phyloP scores from a whole-genome alignment of 2,329 filamentous ascomycete species.

The Fusarium sp. region DNA sequence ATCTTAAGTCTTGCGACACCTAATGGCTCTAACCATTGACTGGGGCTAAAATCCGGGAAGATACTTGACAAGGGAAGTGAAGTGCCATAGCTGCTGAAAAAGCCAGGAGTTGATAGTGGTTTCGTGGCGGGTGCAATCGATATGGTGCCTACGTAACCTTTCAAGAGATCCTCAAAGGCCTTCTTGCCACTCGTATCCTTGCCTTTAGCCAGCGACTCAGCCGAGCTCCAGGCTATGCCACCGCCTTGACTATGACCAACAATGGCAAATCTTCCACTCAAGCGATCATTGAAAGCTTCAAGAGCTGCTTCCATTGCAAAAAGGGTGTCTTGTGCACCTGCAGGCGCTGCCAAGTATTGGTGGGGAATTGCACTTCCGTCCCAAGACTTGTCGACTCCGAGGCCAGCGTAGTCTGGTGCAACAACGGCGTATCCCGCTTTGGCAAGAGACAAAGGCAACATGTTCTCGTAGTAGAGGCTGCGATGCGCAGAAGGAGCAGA shows the following conservation, averaged over 20 bases:
- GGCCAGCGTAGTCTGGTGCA: conserved; percentile 62
- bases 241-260: conserved; percentile 65
- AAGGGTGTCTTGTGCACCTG: conserved; percentile 60
- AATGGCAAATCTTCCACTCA: conserved; percentile 59
- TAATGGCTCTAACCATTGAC: conserved; percentile 32
- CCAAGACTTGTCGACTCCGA: conserved; percentile 57
- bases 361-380: conserved; percentile 57
- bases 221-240: conserved; percentile 57
- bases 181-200: conserved; percentile 11
- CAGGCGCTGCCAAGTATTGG: conserved; percentile 57
- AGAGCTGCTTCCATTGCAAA: conserved; percentile 60
- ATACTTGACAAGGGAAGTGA: neutral
- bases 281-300: conserved; percentile 55
- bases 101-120: neutral
- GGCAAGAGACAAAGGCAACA: conserved; percentile 56
- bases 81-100: conserved; percentile 12
- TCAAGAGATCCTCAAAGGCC: conserved; percentile 5
- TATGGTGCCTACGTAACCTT: conserved; percentile 32
- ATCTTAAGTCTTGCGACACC: conserved; percentile 23
- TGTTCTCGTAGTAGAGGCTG: conserved; percentile 58
- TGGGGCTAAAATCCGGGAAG: conserved; percentile 30
- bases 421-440: conserved; percentile 61
- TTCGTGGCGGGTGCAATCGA: conserved; percentile 24
- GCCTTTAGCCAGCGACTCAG: conserved; percentile 45
- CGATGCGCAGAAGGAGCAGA: conserved; percentile 58